These are phyloP conservation scores for Trichoderma gracile DNA, from an alignment of 2,329 filamentous ascomycete genomes.

Conservation along the genomic window DNA sequence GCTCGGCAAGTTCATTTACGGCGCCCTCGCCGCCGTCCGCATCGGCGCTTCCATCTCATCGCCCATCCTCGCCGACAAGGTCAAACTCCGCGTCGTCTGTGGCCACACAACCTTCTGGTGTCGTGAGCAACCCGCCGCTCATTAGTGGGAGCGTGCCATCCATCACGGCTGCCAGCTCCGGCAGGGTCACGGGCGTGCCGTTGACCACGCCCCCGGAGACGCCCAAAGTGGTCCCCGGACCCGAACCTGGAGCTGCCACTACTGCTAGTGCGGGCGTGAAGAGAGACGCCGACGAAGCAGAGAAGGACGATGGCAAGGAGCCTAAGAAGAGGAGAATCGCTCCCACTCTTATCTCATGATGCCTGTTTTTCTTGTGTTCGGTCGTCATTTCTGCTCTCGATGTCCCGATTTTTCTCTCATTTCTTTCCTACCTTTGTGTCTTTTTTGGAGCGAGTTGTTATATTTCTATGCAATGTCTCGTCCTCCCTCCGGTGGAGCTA, in stretches of 20 bases:
- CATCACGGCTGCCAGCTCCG: slow-evolving; percentile 72
- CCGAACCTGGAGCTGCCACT: slow-evolving; percentile 25
- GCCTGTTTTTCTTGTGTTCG: background rate
- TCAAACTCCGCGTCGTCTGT: slow-evolving; percentile 86
- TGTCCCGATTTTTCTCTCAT: too few relatives aligned
- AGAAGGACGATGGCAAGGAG: slow-evolving; percentile 54
- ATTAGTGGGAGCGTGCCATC: slow-evolving; percentile 75
- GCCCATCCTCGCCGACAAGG: slow-evolving; percentile 75
- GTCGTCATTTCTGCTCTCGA: too few relatives aligned
- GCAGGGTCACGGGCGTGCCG: slow-evolving; percentile 63
- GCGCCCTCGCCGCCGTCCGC: slow-evolving; percentile 58
- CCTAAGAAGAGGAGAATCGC: slow-evolving; percentile 71
- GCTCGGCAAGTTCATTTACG: slow-evolving; percentile 58
- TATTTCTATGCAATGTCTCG: background rate
- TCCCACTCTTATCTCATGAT: slow-evolving; percentile 52
- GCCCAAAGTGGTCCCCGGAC: slow-evolving; percentile 50
- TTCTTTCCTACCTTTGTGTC: background rate
- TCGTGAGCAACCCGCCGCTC: slow-evolving; percentile 76
- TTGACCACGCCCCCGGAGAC: slow-evolving; percentile 91
- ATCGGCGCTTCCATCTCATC: slow-evolving; percentile 57
- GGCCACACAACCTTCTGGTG: slow-evolving; percentile 62
- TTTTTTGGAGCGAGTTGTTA: slow-evolving; percentile 4
- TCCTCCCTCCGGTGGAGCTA: background rate
- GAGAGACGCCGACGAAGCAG: slow-evolving; percentile 58
- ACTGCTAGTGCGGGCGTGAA: slow-evolving; percentile 48